Evolutionary conservation across 352 stramenopile species (phyloP).

Genomic region (Phytophthora macrochlamydospora): DNA sequence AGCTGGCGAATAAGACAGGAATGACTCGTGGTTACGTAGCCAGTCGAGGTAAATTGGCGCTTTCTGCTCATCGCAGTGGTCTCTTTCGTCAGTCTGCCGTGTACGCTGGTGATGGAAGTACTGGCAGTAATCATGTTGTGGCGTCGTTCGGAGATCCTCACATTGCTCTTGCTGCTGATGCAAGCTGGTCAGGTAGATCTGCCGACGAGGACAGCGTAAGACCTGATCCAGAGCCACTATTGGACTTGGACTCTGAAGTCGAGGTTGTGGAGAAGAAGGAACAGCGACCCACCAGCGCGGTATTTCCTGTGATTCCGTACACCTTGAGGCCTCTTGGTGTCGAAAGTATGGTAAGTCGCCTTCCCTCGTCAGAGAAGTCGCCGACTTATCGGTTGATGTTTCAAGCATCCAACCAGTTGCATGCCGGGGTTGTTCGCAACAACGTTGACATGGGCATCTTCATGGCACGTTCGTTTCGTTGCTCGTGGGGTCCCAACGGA

Average conservation of each 20-base stretch:
- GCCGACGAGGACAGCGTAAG: constrained; percentile 7
- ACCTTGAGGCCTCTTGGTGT: constrained; percentile 35
- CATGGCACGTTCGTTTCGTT: constrained; percentile 82
- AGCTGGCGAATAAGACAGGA: constrained; percentile 30
- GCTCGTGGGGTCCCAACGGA: constrained; percentile 80
- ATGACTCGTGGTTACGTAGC: constrained; percentile 27
- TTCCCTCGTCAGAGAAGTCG: constrained; percentile 49
- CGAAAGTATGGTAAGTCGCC: constrained; percentile 20
- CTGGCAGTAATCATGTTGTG: constrained; percentile 23
- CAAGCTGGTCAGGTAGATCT: constrained; percentile 24
- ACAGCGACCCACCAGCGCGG: constrained; percentile 34
- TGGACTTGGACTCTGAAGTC: constrained; percentile 28
- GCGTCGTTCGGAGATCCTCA: constrained; percentile 43
- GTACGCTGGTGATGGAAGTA: constrained; percentile 28
- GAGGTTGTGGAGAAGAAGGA: constrained; percentile 24
- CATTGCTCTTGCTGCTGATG: constrained; percentile 4
- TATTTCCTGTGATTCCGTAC: constrained; percentile 41
- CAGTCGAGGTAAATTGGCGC: constrained; percentile 21
- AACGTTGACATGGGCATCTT: constrained; percentile 71
- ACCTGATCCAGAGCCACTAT: constrained; percentile 8
- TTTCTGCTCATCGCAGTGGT: constrained; percentile 37
- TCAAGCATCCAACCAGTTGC: constrained; percentile 36
- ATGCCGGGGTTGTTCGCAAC: constrained; percentile 47
- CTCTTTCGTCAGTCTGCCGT: constrained; percentile 57
- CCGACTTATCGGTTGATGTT: constrained; percentile 77